Percentiles rank a stretch among this genome's conserved stretches.
Evolutionary conservation across 2,329 filamentous ascomycete species (phyloP).

Genomic region (Fusarium abutilonis): DNA sequence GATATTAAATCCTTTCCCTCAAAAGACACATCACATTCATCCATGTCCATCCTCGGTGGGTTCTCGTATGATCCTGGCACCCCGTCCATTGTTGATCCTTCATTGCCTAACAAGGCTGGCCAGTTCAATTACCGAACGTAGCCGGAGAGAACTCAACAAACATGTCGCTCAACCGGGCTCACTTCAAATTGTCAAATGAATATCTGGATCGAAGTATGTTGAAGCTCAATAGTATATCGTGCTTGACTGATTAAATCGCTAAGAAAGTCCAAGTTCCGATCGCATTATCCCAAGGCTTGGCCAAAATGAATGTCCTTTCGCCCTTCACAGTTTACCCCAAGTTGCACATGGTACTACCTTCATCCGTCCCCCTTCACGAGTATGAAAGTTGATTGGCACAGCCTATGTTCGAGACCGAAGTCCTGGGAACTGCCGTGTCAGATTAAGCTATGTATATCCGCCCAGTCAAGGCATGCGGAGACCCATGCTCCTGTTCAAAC

Average conservation of each 20-base stretch:
- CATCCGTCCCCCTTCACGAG: background rate
- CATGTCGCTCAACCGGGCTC: background rate
- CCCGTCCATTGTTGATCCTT: background rate
- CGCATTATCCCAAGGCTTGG: background rate
- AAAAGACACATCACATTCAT: background rate
- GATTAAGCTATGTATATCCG: no score
- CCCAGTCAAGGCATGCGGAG: background rate
- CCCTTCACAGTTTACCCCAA: background rate
- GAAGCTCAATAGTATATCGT: no score
- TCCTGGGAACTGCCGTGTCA: no score
- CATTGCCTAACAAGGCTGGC: background rate
- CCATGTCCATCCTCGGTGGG: background rate
- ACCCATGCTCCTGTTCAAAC: background rate
- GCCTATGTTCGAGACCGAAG: background rate
- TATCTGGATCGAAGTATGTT: no score
- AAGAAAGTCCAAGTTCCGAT: background rate
- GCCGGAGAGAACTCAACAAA: no score
- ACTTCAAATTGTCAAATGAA: no score
- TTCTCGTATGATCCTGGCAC: background rate
- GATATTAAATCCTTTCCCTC: background rate
- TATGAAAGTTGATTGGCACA: background rate
- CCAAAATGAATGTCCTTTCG: background rate
- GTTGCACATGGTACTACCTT: background rate
- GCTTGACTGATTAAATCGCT: no score
- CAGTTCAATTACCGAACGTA: background rate